These are phyloP conservation scores for Eragrostis nindensis DNA, from an alignment of 176 grass and related monocot genomes.

Conservation along the genomic window DNA sequence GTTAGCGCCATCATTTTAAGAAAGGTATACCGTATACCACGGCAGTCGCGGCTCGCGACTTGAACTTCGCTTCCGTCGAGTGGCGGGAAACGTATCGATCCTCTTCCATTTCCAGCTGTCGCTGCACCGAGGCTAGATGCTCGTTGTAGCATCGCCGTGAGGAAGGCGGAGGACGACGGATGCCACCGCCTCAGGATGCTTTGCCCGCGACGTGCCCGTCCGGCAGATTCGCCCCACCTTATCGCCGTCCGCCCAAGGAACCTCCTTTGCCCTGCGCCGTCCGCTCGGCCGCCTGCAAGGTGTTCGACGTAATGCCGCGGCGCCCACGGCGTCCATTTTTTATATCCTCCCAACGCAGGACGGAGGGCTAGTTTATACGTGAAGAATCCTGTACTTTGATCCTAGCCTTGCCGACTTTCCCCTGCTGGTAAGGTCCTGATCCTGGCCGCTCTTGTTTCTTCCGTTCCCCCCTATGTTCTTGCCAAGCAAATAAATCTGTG, in stretches of 20 bases:
- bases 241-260: slow-evolving; percentile 32
- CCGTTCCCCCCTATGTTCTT: not conserved
- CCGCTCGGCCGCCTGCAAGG: slow-evolving; percentile 29
- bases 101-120: not conserved
- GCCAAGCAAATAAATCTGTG: not conserved
- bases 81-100: slow-evolving; percentile 20
- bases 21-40: too few relatives aligned
- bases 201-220: slow-evolving; percentile 14
- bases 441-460: not conserved
- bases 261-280: not conserved
- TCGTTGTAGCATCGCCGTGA: not conserved
- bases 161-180: not conserved
- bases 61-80: slow-evolving; percentile 15
- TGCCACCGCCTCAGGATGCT: slow-evolving; percentile 28
- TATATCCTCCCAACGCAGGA: slow-evolving; percentile 28
- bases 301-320: slow-evolving; percentile 33
- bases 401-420: not conserved
- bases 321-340: slow-evolving; percentile 24
- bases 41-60: too few relatives aligned
- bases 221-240: slow-evolving; percentile 40
- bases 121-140: not conserved
- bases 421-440: slow-evolving; percentile 18
- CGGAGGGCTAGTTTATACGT: slow-evolving; percentile 18
- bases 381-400: not conserved
- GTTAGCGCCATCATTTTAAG: too few relatives aligned